phyloP scores from a whole-genome alignment of 2,329 filamentous ascomycete species.

The Dendrostoma leiphaemia region DNA sequence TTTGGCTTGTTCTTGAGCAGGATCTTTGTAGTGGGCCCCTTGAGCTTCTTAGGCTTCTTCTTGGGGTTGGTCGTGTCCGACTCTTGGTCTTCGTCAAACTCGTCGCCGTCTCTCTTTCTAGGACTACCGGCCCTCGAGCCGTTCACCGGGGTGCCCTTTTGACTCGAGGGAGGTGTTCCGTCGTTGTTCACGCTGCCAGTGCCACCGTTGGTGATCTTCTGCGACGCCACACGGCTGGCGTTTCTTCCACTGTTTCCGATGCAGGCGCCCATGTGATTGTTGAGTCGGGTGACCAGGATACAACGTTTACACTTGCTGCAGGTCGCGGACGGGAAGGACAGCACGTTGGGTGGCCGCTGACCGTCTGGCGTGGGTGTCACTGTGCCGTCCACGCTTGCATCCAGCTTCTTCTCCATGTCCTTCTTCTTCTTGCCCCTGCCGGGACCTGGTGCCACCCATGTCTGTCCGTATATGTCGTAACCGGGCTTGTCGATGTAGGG shows the following conservation, averaged over 20 bases:
- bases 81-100: conserved; percentile 53
- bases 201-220: conserved; percentile 59
- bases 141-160: conserved; percentile 59
- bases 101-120: conserved; percentile 55
- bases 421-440: conserved; percentile 78
- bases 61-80: conserved; percentile 48
- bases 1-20: conserved; percentile 56
- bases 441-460: conserved; percentile 70
- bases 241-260: conserved; percentile 65
- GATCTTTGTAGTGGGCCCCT: conserved; percentile 48
- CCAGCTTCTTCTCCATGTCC: conserved; percentile 63
- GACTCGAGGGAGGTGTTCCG: conserved; percentile 59
- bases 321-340: conserved; percentile 64
- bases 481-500: conserved; percentile 75
- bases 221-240: conserved; percentile 59
- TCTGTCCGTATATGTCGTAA: conserved; percentile 80
- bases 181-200: conserved; percentile 50
- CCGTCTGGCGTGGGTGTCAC: conserved; percentile 43
- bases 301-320: conserved; percentile 68
- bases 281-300: conserved; percentile 62
- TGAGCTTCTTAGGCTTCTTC: conserved; percentile 58
- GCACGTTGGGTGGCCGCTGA: conserved; percentile 56
- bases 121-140: conserved; percentile 53
- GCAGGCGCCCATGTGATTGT: conserved; percentile 68
- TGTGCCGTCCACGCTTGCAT: conserved; percentile 40